Evolutionary conservation across 495 filamentous ascomycete species (phyloP).

Genomic region (Aspergillus sparsus): DNA sequence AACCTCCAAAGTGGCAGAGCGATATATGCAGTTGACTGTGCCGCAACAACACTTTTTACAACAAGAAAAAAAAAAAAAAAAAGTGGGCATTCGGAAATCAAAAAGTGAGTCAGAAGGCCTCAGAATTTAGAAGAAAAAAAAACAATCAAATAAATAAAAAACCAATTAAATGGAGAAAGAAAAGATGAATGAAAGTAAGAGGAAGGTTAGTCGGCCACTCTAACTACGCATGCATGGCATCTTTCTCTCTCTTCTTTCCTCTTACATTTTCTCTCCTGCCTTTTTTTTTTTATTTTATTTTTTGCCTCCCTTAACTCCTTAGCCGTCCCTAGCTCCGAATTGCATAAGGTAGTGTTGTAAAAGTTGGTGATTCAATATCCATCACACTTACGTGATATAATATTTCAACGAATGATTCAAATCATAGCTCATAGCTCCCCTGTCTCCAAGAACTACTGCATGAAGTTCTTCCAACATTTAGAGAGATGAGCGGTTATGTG

Average conservation of each 20-base stretch:
- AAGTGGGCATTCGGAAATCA: constrained; percentile 9
- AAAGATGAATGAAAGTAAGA: constrained; percentile 19
- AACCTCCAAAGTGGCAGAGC: constrained; percentile 20
- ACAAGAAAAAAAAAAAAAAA: constrained; percentile 21
- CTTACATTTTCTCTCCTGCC: not conserved
- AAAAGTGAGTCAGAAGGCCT: constrained; percentile 10
- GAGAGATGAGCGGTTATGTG: constrained; percentile 36
- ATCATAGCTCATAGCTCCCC: constrained; percentile 12
- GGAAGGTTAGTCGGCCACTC: constrained; percentile 16
- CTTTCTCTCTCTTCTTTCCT: not conserved
- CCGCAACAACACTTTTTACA: constrained; percentile 28
- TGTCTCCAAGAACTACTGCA: constrained; percentile 9
- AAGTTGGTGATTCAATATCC: constrained; percentile 31
- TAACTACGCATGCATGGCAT: constrained; percentile 25
- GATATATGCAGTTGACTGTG: constrained; percentile 27
- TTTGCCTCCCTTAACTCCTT: constrained; percentile 9
- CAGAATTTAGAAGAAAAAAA: constrained; percentile 16
- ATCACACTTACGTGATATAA: constrained; percentile 23
- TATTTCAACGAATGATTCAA: constrained; percentile 22
- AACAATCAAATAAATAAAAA: constrained; percentile 15
- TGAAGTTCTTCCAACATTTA: constrained; percentile 28
- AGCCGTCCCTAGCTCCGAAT: constrained; percentile 13
- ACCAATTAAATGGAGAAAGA: constrained; percentile 9
- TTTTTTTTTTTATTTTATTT: constrained; percentile 17
- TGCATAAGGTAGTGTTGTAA: constrained; percentile 14